Evolutionary conservation across 176 grass and related monocot species (phyloP).

Genomic region (Cenchrus americanus): DNA sequence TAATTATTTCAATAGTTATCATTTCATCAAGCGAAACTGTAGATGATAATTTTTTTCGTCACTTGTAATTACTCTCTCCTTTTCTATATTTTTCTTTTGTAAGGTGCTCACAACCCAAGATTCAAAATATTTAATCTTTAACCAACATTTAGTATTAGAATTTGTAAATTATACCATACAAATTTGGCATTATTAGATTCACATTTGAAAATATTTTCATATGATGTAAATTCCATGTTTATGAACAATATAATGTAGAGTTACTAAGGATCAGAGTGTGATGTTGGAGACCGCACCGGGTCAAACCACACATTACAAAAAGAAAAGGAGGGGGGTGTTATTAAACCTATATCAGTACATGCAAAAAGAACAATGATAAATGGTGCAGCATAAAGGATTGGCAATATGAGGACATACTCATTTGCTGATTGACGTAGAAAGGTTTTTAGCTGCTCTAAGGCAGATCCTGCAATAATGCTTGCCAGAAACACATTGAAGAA

Average conservation of each 20-base stretch:
- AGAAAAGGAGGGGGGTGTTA: neutral
- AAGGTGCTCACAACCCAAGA: too few relatives aligned
- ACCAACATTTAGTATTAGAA: too few relatives aligned
- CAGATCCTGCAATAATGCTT: conserved; percentile 80
- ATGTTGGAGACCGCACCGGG: neutral
- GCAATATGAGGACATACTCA: conserved; percentile 67
- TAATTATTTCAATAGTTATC: neutral
- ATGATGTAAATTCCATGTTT: neutral
- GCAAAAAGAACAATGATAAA: conserved; percentile 6
- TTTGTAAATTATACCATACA: too few relatives aligned
- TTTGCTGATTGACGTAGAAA: conserved; percentile 84
- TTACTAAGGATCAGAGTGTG: neutral
- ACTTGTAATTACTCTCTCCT: neutral
- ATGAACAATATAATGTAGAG: neutral
- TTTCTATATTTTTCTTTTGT: too few relatives aligned
- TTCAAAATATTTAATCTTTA: too few relatives aligned
- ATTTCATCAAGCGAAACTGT: conserved; percentile 1
- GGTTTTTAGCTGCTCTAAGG: conserved; percentile 80
- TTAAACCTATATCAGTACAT: conserved; percentile 6
- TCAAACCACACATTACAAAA: neutral
- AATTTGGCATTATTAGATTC: too few relatives aligned
- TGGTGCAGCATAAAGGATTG: neutral
- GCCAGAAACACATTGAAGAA: conserved; percentile 86
- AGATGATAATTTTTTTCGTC: conserved; percentile 17
- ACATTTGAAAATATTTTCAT: too few relatives aligned